These are phyloP conservation scores for Rhizophagus clarus DNA, from an alignment of 192 early-diverging fungal species.

Conservation along the genomic window DNA sequence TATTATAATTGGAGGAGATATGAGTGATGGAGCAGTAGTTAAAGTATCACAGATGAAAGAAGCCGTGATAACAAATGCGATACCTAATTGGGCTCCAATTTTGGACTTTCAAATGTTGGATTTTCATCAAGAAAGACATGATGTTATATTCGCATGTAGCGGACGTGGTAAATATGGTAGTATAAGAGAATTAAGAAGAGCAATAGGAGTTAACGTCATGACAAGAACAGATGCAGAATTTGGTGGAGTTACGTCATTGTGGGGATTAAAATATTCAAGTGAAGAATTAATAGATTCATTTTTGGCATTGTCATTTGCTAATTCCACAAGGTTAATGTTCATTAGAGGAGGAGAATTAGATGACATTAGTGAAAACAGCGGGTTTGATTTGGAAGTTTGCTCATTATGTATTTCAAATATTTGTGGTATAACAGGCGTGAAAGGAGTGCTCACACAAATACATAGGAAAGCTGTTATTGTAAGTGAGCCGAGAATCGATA, in stretches of 20 bases:
- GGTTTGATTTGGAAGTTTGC: constrained; percentile 10
- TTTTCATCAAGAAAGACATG: constrained; percentile 11
- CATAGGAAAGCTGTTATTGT: constrained; percentile 7
- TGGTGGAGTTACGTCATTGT: constrained; percentile 3
- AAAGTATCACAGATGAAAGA: neutral
- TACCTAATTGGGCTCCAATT: constrained; percentile 28
- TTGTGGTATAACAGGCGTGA: neutral
- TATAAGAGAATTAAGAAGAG: constrained; percentile 22
- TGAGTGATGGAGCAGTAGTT: constrained; percentile 25
- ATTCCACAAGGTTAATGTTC: constrained; percentile 14
- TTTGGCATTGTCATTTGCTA: constrained; percentile 14
- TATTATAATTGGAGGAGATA: constrained; percentile 11
- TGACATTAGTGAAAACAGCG: constrained; percentile 23
- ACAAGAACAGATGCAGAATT: constrained; percentile 7
- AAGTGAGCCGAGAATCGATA: neutral
- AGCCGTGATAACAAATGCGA: neutral
- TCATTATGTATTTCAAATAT: constrained; percentile 16
- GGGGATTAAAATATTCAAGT: constrained; percentile 15
- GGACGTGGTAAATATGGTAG: constrained; percentile 2
- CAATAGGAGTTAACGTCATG: constrained; percentile 6
- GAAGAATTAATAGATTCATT: constrained; percentile 3
- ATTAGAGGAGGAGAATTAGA: neutral
- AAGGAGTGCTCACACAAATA: neutral
- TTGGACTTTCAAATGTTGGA: constrained; percentile 20
- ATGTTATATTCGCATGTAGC: constrained; percentile 22